These are phyloP conservation scores for Ephemerocybe angulata DNA, from an alignment of 768 basidiomycete genomes.

Conservation along the genomic window DNA sequence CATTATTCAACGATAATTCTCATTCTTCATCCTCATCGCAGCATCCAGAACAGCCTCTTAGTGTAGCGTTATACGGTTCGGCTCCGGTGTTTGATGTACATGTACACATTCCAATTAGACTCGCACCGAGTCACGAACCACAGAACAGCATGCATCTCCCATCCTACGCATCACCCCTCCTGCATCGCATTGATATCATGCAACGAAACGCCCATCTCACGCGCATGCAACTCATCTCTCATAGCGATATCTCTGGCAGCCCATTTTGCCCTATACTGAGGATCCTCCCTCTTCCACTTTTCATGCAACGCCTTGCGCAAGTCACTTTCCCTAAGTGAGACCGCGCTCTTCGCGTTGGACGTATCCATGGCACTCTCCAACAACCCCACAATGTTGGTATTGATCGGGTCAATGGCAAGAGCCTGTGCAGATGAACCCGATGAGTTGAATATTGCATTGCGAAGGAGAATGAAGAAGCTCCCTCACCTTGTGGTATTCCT, in stretches of 20 bases:
- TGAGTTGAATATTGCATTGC: neutral
- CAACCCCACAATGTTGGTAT: slow-evolving; percentile 75
- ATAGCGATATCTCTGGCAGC: too few species aligned
- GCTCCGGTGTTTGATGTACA: too few species aligned
- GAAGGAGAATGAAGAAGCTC: neutral
- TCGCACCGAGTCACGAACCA: too few species aligned
- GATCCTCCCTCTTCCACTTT: slow-evolving; percentile 4
- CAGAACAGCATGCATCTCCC: too few species aligned
- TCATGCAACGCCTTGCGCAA: neutral
- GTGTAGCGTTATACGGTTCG: too few species aligned
- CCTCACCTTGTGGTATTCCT: slow-evolving; percentile 88
- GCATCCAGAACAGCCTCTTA: too few species aligned
- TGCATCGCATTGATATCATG: too few species aligned
- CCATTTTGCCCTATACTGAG: slow-evolving; percentile 2
- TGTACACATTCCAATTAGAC: too few species aligned
- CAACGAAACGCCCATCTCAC: neutral
- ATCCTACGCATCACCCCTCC: too few species aligned
- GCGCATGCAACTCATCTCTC: too few species aligned
- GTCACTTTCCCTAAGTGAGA: neutral
- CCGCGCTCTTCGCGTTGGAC: slow-evolving; percentile 17
- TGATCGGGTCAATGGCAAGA: slow-evolving; percentile 78
- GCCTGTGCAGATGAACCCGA: slow-evolving; percentile 40
- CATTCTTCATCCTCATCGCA: neutral
- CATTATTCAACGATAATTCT: too few species aligned
- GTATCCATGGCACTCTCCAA: slow-evolving; percentile 75